These are phyloP conservation scores for Penicillium sp. DNA, from an alignment of 2,329 filamentous ascomycete species.

Conservation along the genomic window DNA sequence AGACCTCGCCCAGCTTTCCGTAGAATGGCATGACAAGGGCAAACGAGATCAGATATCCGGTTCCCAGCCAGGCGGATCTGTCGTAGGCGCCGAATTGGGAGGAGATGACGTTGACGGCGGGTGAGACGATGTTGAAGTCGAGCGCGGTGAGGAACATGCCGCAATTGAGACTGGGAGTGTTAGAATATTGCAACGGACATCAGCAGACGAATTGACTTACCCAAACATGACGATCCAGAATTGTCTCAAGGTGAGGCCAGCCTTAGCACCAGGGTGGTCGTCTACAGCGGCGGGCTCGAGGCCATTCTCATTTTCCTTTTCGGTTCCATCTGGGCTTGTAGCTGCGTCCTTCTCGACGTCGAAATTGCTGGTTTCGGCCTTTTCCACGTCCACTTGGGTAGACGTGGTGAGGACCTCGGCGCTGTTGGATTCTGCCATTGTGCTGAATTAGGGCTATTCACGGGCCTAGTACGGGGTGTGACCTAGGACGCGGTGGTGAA, in stretches of 20 bases:
- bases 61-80: slow-evolving; percentile 3
- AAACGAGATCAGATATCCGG: slow-evolving; percentile 21
- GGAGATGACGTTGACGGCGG: slow-evolving; percentile 1
- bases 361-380: no score
- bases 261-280: not conserved
- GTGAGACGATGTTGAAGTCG: slow-evolving; percentile 3
- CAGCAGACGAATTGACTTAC: not conserved
- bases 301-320: no score
- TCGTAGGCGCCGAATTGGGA: slow-evolving; percentile 2
- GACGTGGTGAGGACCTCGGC: no score
- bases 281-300: not conserved
- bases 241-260: slow-evolving; percentile 1
- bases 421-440: no score
- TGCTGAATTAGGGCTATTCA: no score
- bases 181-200: not conserved
- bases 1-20: slow-evolving; percentile 9
- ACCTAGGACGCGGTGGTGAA: no score
- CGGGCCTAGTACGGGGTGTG: no score
- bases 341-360: no score
- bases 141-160: slow-evolving; percentile 8
- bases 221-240: slow-evolving; percentile 8
- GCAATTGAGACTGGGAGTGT: not conserved
- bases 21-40: slow-evolving; percentile 4
- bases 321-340: no score
- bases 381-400: no score